Base-by-base conservation (phyloP, 2,329 filamentous ascomycete genomes). In the Orbilia brochopaga region DNA sequence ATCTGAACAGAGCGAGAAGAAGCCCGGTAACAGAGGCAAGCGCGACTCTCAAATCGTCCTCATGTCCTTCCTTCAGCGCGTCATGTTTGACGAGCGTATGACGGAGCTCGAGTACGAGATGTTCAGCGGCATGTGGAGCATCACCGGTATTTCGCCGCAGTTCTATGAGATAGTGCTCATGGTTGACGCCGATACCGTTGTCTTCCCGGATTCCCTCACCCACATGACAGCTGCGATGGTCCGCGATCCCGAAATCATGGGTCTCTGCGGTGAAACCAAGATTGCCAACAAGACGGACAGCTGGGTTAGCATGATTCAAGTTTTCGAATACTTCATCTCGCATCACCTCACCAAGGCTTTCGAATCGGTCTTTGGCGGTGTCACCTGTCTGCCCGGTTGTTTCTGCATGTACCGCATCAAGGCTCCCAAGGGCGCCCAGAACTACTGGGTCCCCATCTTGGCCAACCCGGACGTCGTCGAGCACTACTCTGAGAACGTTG, bases 361-460 rank as follows among this genome's bases (percentile, higher is more conserved):
- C 81, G 94, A 99, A 80, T 97, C 92, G 0, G 90, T 97, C 75
- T 99, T 99, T 80, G 94, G 94, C 81, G 94, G 94, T 89, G 94
- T 99, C 73, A 99, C 94, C 74, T 99, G 94, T 84, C 84, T 99
- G 76, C 94, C 94, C 15, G 94, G 94, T 75, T 99, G 94, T 84
- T 99, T 99, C 87, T 97, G 92, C 85, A 99, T 99, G 95, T 99
- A 99, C 83, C 90, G 94, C 78, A 97, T 99, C 86, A 99, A 99
- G 82, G 90, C 94, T 30, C 95, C 94, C 72, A 99, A 99, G 82
- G 94, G 94, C 75, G 93, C 90, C 24, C 92, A 97, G 79, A 97
- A 99, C 83, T 99, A 97, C 82, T 99, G 94, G 94, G 94, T 99
- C 23, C 94, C 94, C 6, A 97, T 99, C 77, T 85, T 99, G 74